Conservation (phyloP, 2,329 filamentous ascomycete genomes). For the Periconia macrospinosa region DNA sequence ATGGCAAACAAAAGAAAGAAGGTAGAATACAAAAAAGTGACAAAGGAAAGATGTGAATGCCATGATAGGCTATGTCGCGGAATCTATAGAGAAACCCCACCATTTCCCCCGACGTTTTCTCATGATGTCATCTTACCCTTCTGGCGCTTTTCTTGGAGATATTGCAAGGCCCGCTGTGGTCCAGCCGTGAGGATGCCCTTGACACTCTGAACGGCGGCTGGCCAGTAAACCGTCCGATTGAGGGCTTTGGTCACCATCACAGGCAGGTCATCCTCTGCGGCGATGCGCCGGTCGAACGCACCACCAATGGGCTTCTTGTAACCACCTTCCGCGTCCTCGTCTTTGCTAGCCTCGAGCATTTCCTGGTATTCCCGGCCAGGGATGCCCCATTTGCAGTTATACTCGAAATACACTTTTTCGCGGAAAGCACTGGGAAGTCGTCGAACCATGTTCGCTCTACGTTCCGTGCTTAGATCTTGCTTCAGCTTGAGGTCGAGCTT, state of each 20-base stretch:
- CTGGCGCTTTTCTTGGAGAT: slow-evolving; percentile 74
- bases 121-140: slow-evolving; percentile 43
- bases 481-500: slow-evolving; percentile 65
- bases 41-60: neutral
- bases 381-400: slow-evolving; percentile 87
- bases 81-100: neutral
- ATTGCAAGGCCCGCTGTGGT: slow-evolving; percentile 67
- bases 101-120: neutral
- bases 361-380: slow-evolving; percentile 79
- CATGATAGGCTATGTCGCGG: neutral
- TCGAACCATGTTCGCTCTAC: slow-evolving; percentile 94
- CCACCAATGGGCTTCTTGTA: slow-evolving; percentile 78
- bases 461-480: slow-evolving; percentile 91
- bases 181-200: slow-evolving; percentile 86
- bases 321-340: slow-evolving; percentile 63
- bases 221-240: slow-evolving; percentile 87
- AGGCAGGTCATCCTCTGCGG: slow-evolving; percentile 69
- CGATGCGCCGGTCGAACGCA: slow-evolving; percentile 84
- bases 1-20: slow-evolving; percentile 9
- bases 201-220: slow-evolving; percentile 81
- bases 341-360: slow-evolving; percentile 77
- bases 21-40: slow-evolving; percentile 1
- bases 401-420: slow-evolving; percentile 89
- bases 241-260: slow-evolving; percentile 75
- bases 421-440: slow-evolving; percentile 86